Base-by-base conservation (phyloP, 2,329 filamentous ascomycete genomes). In the Falciphora oryzae region DNA sequence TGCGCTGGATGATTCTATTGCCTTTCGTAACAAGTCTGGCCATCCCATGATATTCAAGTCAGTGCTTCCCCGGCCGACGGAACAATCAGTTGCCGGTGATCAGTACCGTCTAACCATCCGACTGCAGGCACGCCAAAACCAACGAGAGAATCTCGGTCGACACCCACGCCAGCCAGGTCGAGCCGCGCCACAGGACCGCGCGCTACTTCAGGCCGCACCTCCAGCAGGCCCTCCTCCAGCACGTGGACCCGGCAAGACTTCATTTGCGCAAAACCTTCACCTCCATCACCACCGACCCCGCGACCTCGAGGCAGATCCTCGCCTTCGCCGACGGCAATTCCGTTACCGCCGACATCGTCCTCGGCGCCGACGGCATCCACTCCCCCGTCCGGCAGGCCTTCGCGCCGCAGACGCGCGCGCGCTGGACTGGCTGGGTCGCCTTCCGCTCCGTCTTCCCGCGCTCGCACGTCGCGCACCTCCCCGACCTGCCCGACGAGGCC, bases 291-390 rank as follows among this genome's bases (percentile, higher is more conserved):
- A 72, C 71, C 7, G 71, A 75, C 22, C 69, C 70, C 0, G 62
- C 64, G 3, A 67, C 66, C 2, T 66, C 68, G n/a, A 71, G 71
- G 57, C 69, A 75, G 1, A 71, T 77, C 0, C 70, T 84, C 0
- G 69, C 69, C 31, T 85, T 85, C 68, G 72, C 75, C n/a, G 83
- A 85, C 68, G 81, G 79, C 7, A 77, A 75, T 0, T 74, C 70
- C 3, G 74, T 74, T 0, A 69, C 71, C 0, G 80, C 80, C 0
- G 81, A 85, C 67, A 70, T 84, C 57, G 69, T 84, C 29, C 75
- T 85, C 22, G 83, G 81, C 1, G 79, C 81, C 0, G 83, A 85
- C 70, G 83, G 83, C 56, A 79, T 85, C 60, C 79, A 81, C 68
- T 83, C 81, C 27, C 73, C 75, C 2, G 76, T 82, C 29, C 74